Evolutionary conservation across 148 eudicot genomes (phyloP).

Genomic region (Suaeda aralocaspica): DNA sequence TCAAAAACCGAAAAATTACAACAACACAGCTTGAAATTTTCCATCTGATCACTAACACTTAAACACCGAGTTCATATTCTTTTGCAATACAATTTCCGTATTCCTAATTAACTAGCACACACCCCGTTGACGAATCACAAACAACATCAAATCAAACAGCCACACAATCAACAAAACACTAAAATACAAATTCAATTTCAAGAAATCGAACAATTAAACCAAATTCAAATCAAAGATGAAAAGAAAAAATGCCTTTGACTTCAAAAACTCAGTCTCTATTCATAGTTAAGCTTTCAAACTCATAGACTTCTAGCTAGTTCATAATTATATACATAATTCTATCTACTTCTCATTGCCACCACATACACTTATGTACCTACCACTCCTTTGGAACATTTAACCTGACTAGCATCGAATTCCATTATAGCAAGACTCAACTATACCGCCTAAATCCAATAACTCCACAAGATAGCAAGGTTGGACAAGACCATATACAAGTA

Average conservation of each 20-base stretch:
- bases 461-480: background rate
- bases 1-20: no score
- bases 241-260: background rate
- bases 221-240: background rate
- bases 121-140: background rate
- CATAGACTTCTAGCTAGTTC: background rate
- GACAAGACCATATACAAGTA: no score
- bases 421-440: background rate
- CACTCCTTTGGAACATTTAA: background rate
- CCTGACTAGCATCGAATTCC: background rate
- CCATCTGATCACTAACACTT: no score
- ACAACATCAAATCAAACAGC: background rate
- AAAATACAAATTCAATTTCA: constrained; percentile 1
- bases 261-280: background rate
- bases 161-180: background rate
- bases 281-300: background rate
- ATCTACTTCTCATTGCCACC: background rate
- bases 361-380: background rate
- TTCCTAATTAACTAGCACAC: no score
- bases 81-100: no score
- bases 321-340: background rate
- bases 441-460: no score
- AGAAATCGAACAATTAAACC: background rate
- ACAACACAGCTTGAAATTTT: no score
- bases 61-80: no score